Conservation (phyloP, 768 basidiomycete species). For the Obba rivulosa region DNA sequence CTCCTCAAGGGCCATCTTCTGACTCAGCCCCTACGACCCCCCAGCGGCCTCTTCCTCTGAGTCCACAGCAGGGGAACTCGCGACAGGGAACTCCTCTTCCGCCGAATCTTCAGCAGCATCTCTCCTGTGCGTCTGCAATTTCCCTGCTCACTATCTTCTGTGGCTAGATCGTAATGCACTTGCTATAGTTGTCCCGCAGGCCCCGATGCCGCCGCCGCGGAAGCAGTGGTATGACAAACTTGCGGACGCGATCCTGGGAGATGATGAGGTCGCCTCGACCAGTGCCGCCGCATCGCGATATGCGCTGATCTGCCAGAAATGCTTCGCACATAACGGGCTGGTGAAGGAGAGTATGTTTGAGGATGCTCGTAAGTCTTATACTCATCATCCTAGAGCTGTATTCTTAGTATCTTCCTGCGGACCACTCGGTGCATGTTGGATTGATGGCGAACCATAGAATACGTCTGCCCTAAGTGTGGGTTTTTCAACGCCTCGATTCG, state of each 20-base stretch:
- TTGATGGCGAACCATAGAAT: conserved; percentile 57
- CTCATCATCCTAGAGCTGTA: not conserved
- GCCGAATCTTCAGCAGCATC: conserved; percentile 28
- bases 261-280: conserved; percentile 50
- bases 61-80: conserved; percentile 15
- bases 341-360: conserved; percentile 80
- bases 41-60: conserved; percentile 18
- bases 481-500: conserved; percentile 62
- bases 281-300: conserved; percentile 47
- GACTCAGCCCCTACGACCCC: conserved; percentile 21
- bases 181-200: conserved; percentile 31
- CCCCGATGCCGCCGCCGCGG: conserved; percentile 44
- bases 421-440: not conserved
- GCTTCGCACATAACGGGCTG: conserved; percentile 85
- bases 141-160: too few relatives aligned
- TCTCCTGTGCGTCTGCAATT: conserved; percentile 28
- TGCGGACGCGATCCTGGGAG: conserved; percentile 82
- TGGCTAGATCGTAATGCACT: not conserved
- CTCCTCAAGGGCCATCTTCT: conserved; percentile 25
- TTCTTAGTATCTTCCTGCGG: not conserved
- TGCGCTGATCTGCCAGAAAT: conserved; percentile 84
- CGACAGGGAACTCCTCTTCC: conserved; percentile 14
- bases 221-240: conserved; percentile 86
- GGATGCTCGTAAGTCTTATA: conserved; percentile 63
- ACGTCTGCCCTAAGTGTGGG: conserved; percentile 79